Base-by-base conservation (phyloP, 1,284 basidiomycete genomes). In the Pseudozyma flocculosa region DNA sequence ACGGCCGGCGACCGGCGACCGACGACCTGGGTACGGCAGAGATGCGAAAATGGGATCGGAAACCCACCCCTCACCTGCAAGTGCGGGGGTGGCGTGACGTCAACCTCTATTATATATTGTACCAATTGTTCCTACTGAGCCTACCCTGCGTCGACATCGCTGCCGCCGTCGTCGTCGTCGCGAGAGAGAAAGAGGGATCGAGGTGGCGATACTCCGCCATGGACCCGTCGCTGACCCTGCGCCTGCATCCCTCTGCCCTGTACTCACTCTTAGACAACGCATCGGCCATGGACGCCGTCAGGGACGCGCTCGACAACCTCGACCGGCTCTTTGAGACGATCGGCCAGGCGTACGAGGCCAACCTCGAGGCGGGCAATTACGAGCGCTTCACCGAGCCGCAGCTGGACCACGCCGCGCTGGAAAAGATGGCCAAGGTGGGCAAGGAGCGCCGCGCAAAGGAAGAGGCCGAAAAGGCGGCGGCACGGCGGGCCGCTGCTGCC, bases 81-180 rank as follows among this genome's bases (percentile, higher is more conserved):
- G 57, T 58, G 58, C 51, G 22, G 21, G 55, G 45, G 54, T 50
- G 61, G n/a, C 61, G 52, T 61, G 65, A 61, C 65, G 65, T 64
- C 51, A 46, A 36, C 48, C 54, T 61, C 60, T 64, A 51, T 53
- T 55, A 51, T 58, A 64, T 66, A 58, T 50, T 66, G 63, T 70
- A 60, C 67, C 75, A 78, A 76, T 78, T 73, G 75, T 78, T 78
- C 75, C 75, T 78, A 68, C 75, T 76, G 75, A 78, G 68, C 68
- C 61, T 40, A n/a, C n/a, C n/a, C n/a, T n/a, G n/a, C n/a, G n/a
- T 43, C 23, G 8, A 8, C 29, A 13, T 29, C 29, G 29, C 29
- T 29, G 29, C 29, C 29, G 29, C 7, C 5, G 29, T 5, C 29
- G 13, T 29, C n/a, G n/a, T n/a, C n/a, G n/a, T n/a, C n/a, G n/a